These are phyloP conservation scores for Lasiodiplodia hormozganensis DNA, from an alignment of 2,329 filamentous ascomycete species.

Conservation along the genomic window DNA sequence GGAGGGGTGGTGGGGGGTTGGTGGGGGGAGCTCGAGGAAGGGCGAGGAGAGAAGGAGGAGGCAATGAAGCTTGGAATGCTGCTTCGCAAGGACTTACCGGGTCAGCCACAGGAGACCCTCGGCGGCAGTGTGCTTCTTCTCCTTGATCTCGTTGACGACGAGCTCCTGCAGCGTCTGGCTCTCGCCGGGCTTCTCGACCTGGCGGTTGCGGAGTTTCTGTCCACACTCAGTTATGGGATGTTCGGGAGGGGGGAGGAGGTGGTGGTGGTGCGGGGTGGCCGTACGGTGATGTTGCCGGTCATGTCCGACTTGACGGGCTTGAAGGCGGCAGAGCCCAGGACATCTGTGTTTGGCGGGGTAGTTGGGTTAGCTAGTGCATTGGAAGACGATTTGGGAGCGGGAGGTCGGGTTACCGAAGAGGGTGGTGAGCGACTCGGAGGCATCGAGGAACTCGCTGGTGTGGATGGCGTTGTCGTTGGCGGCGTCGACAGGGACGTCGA, in stretches of 20 bases:
- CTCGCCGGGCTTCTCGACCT: constrained; percentile 76
- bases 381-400: no score
- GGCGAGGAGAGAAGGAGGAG: neutral
- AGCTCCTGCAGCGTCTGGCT: constrained; percentile 88
- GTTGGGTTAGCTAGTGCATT: neutral
- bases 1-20: neutral
- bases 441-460: constrained; percentile 89
- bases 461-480: constrained; percentile 76
- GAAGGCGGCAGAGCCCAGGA: constrained; percentile 76
- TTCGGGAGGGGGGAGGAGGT: no score
- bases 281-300: constrained; percentile 86
- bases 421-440: constrained; percentile 82
- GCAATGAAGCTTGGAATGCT: constrained; percentile 9
- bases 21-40: neutral
- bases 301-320: constrained; percentile 91
- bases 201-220: constrained; percentile 88
- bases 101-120: constrained; percentile 92
- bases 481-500: constrained; percentile 77
- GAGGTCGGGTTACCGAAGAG: constrained; percentile 73
- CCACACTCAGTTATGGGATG: neutral
- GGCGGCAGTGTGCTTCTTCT: constrained; percentile 85
- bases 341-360: constrained; percentile 51
- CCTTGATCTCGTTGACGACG: constrained; percentile 84
- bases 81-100: constrained; percentile 64
- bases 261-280: neutral